Percentiles rank a stretch among this genome's conserved stretches.
Evolutionary conservation across 2,329 filamentous ascomycete species (phyloP).

Genomic region (Exserohilum turcica): DNA sequence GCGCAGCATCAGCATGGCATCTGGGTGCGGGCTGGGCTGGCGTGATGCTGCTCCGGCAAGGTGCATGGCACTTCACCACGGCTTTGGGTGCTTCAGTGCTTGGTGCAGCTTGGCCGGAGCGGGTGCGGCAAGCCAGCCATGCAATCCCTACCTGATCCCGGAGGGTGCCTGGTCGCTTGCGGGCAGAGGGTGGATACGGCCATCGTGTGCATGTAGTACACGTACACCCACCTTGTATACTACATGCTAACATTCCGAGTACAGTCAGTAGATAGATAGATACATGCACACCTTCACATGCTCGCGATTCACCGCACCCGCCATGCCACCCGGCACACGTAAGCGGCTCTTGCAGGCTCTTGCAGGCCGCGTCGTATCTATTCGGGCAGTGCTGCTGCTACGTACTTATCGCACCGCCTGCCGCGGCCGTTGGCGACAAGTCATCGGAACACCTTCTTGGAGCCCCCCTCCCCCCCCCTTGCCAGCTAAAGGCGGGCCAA

Average conservation of each 20-base stretch:
- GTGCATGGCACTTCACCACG: constrained; percentile 15
- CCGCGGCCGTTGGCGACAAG: constrained; percentile 29
- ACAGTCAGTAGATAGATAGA: too few relatives aligned
- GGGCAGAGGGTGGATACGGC: not conserved
- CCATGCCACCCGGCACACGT: not conserved
- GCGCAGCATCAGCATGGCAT: too few relatives aligned
- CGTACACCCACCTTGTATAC: too few relatives aligned
- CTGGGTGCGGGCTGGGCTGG: too few relatives aligned
- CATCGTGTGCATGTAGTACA: not conserved
- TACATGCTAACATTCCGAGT: too few relatives aligned
- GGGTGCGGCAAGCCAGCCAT: constrained; percentile 1
- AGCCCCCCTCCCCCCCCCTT: constrained; percentile 6
- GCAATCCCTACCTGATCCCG: constrained; percentile 3
- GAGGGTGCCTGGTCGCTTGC: not conserved
- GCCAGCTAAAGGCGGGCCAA: constrained; percentile 12
- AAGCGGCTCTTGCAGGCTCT: not conserved
- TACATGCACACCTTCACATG: not conserved
- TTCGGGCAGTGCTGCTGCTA: constrained; percentile 9
- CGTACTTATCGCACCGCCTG: not conserved
- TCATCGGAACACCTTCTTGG: constrained; percentile 37
- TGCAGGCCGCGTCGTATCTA: not conserved
- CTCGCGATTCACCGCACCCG: not conserved
- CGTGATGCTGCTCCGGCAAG: constrained; percentile 6
- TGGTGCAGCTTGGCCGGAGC: constrained; percentile 14
- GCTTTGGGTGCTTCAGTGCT: constrained; percentile 8